Evolutionary conservation across 805 yeast species (phyloP), one percentile per base, ranked within the genome.

Genomic region (Barnettozyma sucrosica): DNA sequence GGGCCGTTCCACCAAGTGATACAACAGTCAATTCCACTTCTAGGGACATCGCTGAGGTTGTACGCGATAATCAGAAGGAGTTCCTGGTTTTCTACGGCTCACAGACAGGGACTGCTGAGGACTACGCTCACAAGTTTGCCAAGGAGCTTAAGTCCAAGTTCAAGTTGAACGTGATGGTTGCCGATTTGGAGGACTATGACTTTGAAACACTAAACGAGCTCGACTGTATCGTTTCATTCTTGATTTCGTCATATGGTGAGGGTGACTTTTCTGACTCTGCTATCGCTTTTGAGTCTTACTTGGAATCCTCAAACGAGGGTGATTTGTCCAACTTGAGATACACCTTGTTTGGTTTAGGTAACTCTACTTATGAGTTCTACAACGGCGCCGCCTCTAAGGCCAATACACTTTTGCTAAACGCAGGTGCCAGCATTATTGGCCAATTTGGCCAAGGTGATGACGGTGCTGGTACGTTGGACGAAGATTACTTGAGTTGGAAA

Each of bases 61-160:
- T 92, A 55, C 69, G 70, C 44, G 69, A 70, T 34, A 81, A 81
- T 58, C 75, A 77, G 51, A 90, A 92, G 68, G 83, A 85, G 54
- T 84, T 86, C 33, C 70, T 89, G 39, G 83, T 93, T 3, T 76
- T 93, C 51, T 93, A 77, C 64, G 98, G 96, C 16, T 90, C 98
- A 13, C 99, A 93, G 69, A 93, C 99, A 5, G 99, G 99, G 54
- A 93, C 99, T 16, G 96, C 98, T 39, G 99, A 93, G 69, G 99
- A 93, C 62, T 92, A 89, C 59, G 95, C 97, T 18, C 79, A 84
- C 57, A 87, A 92, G 63, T 82, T 89, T 56, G 81, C 96, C 42
- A 89, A 90, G 63, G 99, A 93, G 64, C 80, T 92, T 58, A 80
- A 81, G 56, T 73, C 95, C 24, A 78, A 84, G 64, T 90, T 85